Conservation (phyloP, 169 alveolate species). For the Plasmodium yoelii region DNA sequence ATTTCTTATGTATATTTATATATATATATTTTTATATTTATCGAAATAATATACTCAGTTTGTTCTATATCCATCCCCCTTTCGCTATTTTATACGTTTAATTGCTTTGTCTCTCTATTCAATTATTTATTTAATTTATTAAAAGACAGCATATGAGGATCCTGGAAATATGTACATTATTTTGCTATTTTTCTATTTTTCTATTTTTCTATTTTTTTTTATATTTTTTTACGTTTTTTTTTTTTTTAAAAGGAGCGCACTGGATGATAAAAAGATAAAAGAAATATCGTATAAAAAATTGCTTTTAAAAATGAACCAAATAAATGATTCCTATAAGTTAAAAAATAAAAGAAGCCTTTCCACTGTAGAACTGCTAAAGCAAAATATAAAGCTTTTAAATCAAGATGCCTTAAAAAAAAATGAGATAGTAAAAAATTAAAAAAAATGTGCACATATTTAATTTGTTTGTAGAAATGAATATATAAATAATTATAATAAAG, state of each 20-base stretch:
- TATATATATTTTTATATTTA: neutral
- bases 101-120: neutral
- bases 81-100: neutral
- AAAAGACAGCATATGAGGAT: too few species aligned
- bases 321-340: slow-evolving; percentile 68
- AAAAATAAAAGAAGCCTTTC: slow-evolving; percentile 75
- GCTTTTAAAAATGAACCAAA: slow-evolving; percentile 73
- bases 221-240: neutral
- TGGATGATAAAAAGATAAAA: slow-evolving; percentile 60
- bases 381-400: slow-evolving; percentile 51
- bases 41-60: neutral
- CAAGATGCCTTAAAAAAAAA: slow-evolving; percentile 69
- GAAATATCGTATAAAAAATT: slow-evolving; percentile 68
- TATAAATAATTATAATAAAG: too few species aligned
- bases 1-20: neutral
- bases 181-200: neutral
- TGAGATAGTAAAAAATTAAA: slow-evolving; percentile 52
- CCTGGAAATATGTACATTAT: neutral
- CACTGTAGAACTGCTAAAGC: slow-evolving; percentile 65
- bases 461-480: neutral
- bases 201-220: neutral
- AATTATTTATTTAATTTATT: too few species aligned
- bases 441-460: slow-evolving; percentile 1
- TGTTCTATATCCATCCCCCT: neutral
- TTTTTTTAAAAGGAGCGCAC: slow-evolving; percentile 45